Conservation (phyloP, 2,329 filamentous ascomycete genomes). For the Didymosphaeria variabile region DNA sequence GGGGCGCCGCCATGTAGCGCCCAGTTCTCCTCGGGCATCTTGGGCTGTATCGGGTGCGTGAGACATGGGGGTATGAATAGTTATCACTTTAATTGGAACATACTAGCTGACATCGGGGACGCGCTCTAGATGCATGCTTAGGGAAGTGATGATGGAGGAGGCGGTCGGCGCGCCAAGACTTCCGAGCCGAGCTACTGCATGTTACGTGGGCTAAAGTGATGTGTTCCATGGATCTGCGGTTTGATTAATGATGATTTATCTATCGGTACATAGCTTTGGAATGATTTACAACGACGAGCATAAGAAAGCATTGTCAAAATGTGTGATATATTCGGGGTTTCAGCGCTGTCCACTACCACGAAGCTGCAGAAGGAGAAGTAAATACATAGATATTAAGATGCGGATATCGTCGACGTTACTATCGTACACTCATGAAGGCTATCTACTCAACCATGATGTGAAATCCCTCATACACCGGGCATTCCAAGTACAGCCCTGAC, state of each 20-base stretch:
- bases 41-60: background rate
- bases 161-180: slow-evolving; percentile 5
- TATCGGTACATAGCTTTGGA: background rate
- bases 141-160: background rate
- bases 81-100: background rate
- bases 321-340: too few relatives aligned
- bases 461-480: slow-evolving; percentile 5
- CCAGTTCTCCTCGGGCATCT: slow-evolving; percentile 46
- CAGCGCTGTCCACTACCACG: too few relatives aligned
- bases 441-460: background rate
- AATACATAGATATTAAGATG: background rate
- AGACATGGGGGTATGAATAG: background rate
- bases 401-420: background rate
- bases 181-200: slow-evolving; percentile 6
- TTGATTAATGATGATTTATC: background rate
- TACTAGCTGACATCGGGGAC: background rate
- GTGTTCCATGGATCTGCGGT: background rate
- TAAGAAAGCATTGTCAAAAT: too few relatives aligned
- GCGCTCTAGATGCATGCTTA: background rate
- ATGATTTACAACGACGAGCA: background rate
- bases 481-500: slow-evolving; percentile 45
- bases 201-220: background rate
- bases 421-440: background rate
- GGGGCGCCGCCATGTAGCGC: slow-evolving; percentile 40
- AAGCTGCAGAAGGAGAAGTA: background rate